Base-by-base conservation (phyloP, 805 yeast genomes). In the Kazachstania africana region DNA sequence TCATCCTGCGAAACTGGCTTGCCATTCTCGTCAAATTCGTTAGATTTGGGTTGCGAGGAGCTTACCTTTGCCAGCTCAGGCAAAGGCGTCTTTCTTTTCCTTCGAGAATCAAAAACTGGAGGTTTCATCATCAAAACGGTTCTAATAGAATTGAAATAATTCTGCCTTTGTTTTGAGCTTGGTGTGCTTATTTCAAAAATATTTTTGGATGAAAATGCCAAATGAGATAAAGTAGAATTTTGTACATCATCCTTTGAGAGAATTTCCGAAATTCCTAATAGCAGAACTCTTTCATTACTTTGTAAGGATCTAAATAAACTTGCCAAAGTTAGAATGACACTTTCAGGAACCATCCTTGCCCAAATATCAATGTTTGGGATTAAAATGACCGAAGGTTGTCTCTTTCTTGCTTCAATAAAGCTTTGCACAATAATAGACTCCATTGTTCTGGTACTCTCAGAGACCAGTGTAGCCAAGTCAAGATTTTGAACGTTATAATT, bases 401-500 rank as follows among this genome's bases (percentile, higher is more conserved):
- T 93, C 48, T 94, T 71, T 40, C 81, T 71, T 5, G 94, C 91
- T 56, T 91, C 98, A 15, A 79, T 64, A 46, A 91, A 78, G 25
- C 80, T 67, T 49, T 83, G 95, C 18, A 88, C 81, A 14, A 85
- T 66, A 1, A 80, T 68, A 47, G 83, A 78, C 52, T 91, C 98
- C 1, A 88, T 76, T 0, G 94, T 72, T 44, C 82, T 63, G 22
- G 84, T 72, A 6, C 88, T 65, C 44, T 88, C 96, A 10, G 84
- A 73, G 39, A 75, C 74, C 33, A 91, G 50, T 6, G 77, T 66
- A 2, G 85, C 80, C 35, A 91, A 60, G 50, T 91, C 98, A 26
- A 91, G 62, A 1, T 80, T 71, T 51, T 91, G 96, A 10, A 84
- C 76, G 47, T 84, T 88, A 45, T 78, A 83, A 0, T 95, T 94